phyloP scores from a whole-genome alignment of 495 filamentous ascomycete species.

The Penicillium lividum region DNA sequence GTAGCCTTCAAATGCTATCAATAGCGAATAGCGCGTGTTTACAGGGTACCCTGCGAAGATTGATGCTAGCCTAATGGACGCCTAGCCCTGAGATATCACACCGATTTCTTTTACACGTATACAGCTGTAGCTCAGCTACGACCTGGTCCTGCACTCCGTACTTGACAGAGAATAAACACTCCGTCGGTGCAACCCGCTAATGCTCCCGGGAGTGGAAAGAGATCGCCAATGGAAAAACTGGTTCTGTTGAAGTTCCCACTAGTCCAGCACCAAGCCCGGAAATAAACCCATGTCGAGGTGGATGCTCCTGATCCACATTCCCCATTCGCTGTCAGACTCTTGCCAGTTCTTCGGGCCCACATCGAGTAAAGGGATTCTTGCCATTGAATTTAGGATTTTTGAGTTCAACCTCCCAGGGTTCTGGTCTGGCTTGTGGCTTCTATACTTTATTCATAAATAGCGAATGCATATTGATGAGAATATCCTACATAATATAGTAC shows the following conservation, averaged over 20 bases:
- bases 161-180: neutral
- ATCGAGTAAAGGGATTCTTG: neutral
- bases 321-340: conserved; percentile 16
- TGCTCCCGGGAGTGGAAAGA: neutral
- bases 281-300: conserved; percentile 3
- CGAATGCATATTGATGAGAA: neutral
- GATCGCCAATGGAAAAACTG: conserved; percentile 11
- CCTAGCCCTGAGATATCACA: neutral
- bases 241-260: conserved; percentile 18
- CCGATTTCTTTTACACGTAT: neutral
- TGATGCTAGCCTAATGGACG: neutral
- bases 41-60: neutral
- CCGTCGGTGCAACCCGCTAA: neutral
- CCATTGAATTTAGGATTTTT: neutral
- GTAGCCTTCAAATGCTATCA: neutral
- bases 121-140: neutral
- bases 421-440: neutral
- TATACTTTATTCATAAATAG: neutral
- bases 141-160: neutral
- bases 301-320: conserved; percentile 6
- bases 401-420: neutral
- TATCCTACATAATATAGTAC: neutral
- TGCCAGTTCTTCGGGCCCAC: conserved; percentile 11
- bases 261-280: neutral
- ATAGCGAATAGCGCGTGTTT: conserved; percentile 7